phyloP scores from a whole-genome alignment of 345 rosid genomes.

The Garcia nutans region DNA sequence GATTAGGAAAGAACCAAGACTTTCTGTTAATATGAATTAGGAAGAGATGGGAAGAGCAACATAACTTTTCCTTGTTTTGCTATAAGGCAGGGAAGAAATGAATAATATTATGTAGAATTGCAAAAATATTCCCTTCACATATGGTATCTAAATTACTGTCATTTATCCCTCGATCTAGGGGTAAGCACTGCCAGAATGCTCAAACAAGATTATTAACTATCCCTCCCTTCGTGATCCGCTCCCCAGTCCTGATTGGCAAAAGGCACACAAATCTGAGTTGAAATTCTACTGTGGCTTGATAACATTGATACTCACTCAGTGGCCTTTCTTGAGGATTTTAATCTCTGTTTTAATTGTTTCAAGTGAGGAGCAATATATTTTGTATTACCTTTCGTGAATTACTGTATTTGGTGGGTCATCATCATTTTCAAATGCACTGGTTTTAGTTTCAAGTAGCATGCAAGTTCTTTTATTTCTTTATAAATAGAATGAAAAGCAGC shows the following conservation, averaged over 20 bases:
- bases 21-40: no score
- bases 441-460: neutral
- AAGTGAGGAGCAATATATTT: neutral
- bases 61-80: no score
- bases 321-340: no score
- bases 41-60: no score
- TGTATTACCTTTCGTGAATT: neutral
- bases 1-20: no score
- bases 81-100: no score
- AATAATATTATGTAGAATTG: no score
- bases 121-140: no score
- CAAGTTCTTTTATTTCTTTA: neutral
- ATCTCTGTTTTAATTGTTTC: neutral
- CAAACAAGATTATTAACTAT: neutral
- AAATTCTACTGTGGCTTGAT: neutral
- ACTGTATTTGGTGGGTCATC: neutral
- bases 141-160: neutral
- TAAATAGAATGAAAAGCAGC: neutral
- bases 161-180: neutral
- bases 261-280: neutral
- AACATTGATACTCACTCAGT: no score
- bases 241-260: neutral
- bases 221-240: neutral
- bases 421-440: neutral
- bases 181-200: neutral